Evolutionary conservation across 2,329 filamentous ascomycete genomes (phyloP).

Genomic region (Microdochium nivale): DNA sequence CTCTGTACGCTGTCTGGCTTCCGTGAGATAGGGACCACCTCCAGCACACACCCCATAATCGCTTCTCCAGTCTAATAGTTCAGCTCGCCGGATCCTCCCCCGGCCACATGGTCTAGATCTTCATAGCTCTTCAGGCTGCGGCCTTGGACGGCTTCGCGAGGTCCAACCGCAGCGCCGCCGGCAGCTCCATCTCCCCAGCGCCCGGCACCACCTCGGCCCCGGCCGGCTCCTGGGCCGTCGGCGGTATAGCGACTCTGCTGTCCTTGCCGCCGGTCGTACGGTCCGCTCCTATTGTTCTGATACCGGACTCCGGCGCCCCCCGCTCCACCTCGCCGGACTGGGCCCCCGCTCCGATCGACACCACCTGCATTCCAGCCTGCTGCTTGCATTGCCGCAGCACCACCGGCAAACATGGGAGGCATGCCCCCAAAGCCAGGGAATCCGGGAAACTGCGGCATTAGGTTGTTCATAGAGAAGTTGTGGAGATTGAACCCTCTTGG

Average conservation of each 20-base stretch:
- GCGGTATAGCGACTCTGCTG: constrained; percentile 36
- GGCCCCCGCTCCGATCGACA: constrained; percentile 51
- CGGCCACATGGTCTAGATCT: constrained; percentile 80
- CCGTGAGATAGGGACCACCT: no score
- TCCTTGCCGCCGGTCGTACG: constrained; percentile 62
- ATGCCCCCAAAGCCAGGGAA: constrained; percentile 48
- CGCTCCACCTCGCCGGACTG: constrained; percentile 51
- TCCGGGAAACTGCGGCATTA: constrained; percentile 48
- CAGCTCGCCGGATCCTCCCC: constrained; percentile 69
- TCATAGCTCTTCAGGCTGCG: constrained; percentile 95
- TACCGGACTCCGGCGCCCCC: constrained; percentile 42
- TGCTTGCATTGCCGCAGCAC: constrained; percentile 27
- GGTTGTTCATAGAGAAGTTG: constrained; percentile 54
- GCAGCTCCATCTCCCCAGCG: constrained; percentile 67
- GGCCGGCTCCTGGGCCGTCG: constrained; percentile 43
- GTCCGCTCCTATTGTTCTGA: constrained; percentile 58
- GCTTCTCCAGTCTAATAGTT: constrained; percentile 84
- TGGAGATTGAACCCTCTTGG: constrained; percentile 86
- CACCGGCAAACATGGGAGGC: constrained; percentile 41
- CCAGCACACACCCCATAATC: no score
- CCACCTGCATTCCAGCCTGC: constrained; percentile 41
- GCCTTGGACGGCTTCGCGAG: constrained; percentile 85
- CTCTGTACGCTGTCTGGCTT: no score
- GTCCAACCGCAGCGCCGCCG: constrained; percentile 69
- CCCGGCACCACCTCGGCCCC: constrained; percentile 41